Evolutionary conservation across 164 flowering plant species (phyloP).

Genomic region (Kalanchoe fedtschenkoi): DNA sequence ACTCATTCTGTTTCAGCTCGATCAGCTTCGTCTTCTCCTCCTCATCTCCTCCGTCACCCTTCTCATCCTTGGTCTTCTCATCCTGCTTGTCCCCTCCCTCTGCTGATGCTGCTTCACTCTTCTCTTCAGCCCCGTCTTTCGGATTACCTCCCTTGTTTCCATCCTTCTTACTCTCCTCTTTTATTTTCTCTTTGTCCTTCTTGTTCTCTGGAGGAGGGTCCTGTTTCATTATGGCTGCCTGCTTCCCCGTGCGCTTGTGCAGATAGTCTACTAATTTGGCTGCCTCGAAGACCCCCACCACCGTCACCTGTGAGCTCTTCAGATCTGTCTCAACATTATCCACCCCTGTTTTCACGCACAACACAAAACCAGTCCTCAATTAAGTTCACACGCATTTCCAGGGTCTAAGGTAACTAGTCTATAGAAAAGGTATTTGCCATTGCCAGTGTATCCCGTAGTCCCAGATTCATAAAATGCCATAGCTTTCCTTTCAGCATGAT

Average conservation of each 20-base stretch:
- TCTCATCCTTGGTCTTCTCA: constrained; percentile 20
- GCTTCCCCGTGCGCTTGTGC: constrained; percentile 72
- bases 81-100: constrained; percentile 12
- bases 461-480: too few relatives aligned
- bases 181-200: constrained; percentile 27
- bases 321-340: constrained; percentile 66
- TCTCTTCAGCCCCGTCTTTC: constrained; percentile 7
- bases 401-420: neutral
- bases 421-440: too few relatives aligned
- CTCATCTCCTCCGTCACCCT: constrained; percentile 17
- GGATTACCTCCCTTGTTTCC: constrained; percentile 13
- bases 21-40: constrained; percentile 17
- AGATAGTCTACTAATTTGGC: constrained; percentile 55
- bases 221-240: constrained; percentile 45
- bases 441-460: too few relatives aligned
- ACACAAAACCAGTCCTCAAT: neutral
- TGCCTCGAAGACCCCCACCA: constrained; percentile 66
- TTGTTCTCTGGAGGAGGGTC: constrained; percentile 54
- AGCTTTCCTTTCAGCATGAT: too few relatives aligned
- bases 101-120: constrained; percentile 8
- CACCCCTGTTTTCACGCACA: constrained; percentile 38
- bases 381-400: too few relatives aligned
- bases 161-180: constrained; percentile 13
- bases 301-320: constrained; percentile 63
- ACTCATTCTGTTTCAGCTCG: constrained; percentile 37